Conservation (phyloP, 306 rosid species). For the Delonix regia region DNA sequence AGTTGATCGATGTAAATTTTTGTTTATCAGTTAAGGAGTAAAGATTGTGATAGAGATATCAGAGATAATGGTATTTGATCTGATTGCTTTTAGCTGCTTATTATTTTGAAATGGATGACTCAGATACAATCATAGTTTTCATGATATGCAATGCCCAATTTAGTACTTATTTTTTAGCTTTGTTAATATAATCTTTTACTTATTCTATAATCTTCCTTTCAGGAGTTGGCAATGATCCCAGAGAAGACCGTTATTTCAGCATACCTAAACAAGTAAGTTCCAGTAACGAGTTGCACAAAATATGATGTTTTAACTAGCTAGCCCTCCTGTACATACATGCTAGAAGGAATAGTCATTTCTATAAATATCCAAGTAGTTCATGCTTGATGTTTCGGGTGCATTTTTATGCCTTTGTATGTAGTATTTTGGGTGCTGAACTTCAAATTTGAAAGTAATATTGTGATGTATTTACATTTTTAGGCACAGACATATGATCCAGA, state of each 20-base stretch:
- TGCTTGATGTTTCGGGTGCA: not conserved
- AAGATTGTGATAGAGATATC: too few relatives aligned
- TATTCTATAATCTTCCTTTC: conserved; percentile 25
- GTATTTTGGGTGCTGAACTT: not conserved
- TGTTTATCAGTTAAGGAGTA: too few relatives aligned
- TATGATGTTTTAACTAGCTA: not conserved
- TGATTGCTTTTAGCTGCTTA: too few relatives aligned
- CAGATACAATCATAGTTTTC: not conserved
- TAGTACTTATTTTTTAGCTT: conserved; percentile 6
- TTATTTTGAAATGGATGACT: not conserved
- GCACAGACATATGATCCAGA: conserved; percentile 88
- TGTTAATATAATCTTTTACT: conserved; percentile 7
- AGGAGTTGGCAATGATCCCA: conserved; percentile 98
- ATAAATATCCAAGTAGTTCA: not conserved
- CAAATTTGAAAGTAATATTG: conserved; percentile 24
- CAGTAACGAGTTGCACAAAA: conserved; percentile 9
- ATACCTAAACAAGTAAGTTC: conserved; percentile 87
- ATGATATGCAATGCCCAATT: conserved; percentile 11
- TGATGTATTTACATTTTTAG: conserved; percentile 37
- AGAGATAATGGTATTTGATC: too few relatives aligned
- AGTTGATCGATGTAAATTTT: too few relatives aligned
- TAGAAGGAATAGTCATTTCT: not conserved
- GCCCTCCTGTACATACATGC: not conserved
- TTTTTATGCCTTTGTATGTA: not conserved
- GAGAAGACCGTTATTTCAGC: conserved; percentile 98